Evolutionary conservation across 2,329 filamentous ascomycete genomes (phyloP), one percentile per base, ranked within the genome.

Genomic region (Venturia pyrina): DNA sequence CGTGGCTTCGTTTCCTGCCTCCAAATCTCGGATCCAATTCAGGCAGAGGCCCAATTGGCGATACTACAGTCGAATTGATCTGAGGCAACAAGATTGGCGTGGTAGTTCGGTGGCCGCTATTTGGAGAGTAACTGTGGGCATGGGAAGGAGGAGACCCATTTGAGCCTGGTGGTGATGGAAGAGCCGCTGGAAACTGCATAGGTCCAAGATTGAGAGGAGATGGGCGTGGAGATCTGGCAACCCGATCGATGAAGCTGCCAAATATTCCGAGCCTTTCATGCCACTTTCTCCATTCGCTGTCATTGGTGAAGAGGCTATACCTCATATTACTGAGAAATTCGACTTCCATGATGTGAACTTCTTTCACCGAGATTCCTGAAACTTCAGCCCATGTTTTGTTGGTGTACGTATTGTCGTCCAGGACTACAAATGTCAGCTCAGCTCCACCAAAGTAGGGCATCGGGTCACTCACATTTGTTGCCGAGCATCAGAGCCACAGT

Each of bases 341-440:
- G n/a, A 99, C 95, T 76, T 99, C 95, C 95, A 99, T 99, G 57
- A 97, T 89, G 75, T 99, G 95, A 63, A 99, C 96, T 77, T 99
- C 95, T 68, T 89, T 87, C 15, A 98, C 93, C 1, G 90, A 87
- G 68, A 99, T 96, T 57, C 90, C 90, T 0, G 95, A 98, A 13
- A 99, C 95, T 72, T 99, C 95, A 2, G 93, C 95, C 95, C 95
- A 99, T 0, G 95, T 99, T 81, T 98, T 97, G 80, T 99, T 99
- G 46, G 95, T 98, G 78, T 99, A 99, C 0, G 95, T 98, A 76
- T 98, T 99, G 76, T 99, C 95, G 74, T 99, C 95, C 71, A 99
- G 80, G 75, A 98, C 53, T 59, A 4, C 4, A 1, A 59, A 88
- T 91, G 65, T 63, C 69, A 66, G 63, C 60, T 69, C 67, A 71